Evolutionary conservation across 2,329 filamentous ascomycete genomes (phyloP).

Genomic region (Diaporthe caulivora): DNA sequence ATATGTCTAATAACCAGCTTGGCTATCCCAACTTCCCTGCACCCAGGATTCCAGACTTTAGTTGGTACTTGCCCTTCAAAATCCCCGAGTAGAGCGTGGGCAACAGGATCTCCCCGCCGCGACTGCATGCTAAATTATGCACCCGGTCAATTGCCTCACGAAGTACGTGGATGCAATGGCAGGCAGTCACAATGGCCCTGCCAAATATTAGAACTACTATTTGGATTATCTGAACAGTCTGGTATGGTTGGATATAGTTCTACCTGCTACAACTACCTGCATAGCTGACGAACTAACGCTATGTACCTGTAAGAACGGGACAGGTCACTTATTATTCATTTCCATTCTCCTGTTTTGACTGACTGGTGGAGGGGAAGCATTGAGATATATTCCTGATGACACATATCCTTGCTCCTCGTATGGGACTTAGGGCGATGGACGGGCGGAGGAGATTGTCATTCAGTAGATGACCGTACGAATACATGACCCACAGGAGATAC

Average conservation of each 20-base stretch:
- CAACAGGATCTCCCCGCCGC: not conserved
- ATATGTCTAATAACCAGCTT: not conserved
- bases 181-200: not conserved
- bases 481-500: not conserved
- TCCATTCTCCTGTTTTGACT: not conserved
- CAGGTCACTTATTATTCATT: no score
- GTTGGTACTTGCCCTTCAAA: not conserved
- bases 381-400: not conserved
- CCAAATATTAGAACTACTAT: not conserved
- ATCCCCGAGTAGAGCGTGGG: not conserved
- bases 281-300: not conserved
- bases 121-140: not conserved
- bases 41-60: not conserved
- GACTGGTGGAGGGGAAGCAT: not conserved
- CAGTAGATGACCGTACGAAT: not conserved
- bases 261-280: not conserved
- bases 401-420: not conserved
- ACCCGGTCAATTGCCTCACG: not conserved
- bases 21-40: not conserved
- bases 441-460: not conserved
- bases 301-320: not conserved
- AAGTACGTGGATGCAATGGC: not conserved
- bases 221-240: not conserved
- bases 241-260: not conserved
- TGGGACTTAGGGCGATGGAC: not conserved